phyloP scores from a whole-genome alignment of 2,329 filamentous ascomycete species.

The Ophiostoma pallidulum region DNA sequence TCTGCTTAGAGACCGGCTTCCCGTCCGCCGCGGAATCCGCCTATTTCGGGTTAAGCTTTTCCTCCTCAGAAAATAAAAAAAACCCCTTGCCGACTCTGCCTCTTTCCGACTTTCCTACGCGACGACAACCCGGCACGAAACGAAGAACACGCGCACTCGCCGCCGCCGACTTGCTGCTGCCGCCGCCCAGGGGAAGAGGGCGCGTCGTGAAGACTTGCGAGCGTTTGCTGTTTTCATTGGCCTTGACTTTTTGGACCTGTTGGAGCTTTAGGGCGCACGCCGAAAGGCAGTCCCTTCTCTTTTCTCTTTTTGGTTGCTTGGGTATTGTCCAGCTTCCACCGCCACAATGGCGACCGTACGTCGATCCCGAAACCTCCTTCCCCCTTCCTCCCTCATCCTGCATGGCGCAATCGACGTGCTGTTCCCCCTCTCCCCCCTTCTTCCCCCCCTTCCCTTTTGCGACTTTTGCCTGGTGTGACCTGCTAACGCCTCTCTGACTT shows the following conservation, averaged over 20 bases:
- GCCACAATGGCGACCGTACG: conserved; percentile 3
- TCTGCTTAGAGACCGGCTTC: neutral
- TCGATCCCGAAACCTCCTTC: no score
- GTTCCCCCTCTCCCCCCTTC: no score
- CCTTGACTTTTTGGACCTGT: neutral
- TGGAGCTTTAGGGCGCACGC: neutral
- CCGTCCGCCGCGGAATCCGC: conserved; percentile 7
- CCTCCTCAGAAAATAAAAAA: conserved; percentile 4
- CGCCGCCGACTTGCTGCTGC: no score
- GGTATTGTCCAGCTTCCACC: neutral
- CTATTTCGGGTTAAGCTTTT: conserved; percentile 10
- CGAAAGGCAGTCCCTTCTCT: no score
- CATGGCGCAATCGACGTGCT: no score
- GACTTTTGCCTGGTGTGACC: neutral
- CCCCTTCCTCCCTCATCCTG: no score
- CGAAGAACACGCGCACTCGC: neutral
- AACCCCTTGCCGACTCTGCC: neutral
- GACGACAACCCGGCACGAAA: neutral
- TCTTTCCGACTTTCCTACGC: neutral
- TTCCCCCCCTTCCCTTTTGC: neutral
- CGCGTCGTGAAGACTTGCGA: neutral
- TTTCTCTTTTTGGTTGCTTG: no score
- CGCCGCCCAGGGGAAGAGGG: neutral
- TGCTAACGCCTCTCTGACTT: neutral
- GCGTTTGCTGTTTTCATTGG: neutral